phyloP scores from a whole-genome alignment of 73 alveolate species.

The Paramecium tetraurelia region DNA sequence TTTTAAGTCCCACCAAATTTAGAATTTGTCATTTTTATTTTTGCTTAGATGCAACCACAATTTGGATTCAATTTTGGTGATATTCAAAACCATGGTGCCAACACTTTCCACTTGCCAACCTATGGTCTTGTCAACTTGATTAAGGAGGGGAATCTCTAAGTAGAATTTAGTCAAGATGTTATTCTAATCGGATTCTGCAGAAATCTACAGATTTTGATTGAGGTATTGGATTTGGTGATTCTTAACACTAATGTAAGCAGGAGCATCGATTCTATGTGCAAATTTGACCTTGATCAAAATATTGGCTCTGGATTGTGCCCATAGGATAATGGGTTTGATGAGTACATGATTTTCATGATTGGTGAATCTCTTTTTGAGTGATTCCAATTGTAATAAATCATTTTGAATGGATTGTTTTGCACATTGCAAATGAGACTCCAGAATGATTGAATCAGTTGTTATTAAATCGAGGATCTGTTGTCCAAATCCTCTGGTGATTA shows the following conservation, averaged over 20 bases:
- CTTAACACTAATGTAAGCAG: conserved; percentile 33
- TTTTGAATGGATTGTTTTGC: neutral
- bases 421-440: neutral
- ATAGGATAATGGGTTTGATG: neutral
- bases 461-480: neutral
- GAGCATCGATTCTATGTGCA: conserved; percentile 44
- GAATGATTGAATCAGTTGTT: neutral
- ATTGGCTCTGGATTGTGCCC: conserved; percentile 17
- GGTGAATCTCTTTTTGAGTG: neutral
- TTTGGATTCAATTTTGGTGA: neutral
- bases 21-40: neutral
- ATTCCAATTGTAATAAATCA: neutral
- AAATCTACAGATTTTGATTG: neutral
- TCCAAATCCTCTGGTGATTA: neutral
- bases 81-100: conserved; percentile 17
- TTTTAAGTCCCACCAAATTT: conserved; percentile 41
- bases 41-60: conserved; percentile 8
- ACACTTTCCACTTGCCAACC: conserved; percentile 23
- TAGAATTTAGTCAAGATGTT: neutral
- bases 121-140: neutral
- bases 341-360: neutral
- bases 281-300: conserved; percentile 11
- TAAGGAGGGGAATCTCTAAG: neutral
- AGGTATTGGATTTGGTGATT: neutral
- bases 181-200: neutral